Evolutionary conservation across 1,139 yeast species (phyloP).

Genomic region (Saccharomyces hybrid): DNA sequence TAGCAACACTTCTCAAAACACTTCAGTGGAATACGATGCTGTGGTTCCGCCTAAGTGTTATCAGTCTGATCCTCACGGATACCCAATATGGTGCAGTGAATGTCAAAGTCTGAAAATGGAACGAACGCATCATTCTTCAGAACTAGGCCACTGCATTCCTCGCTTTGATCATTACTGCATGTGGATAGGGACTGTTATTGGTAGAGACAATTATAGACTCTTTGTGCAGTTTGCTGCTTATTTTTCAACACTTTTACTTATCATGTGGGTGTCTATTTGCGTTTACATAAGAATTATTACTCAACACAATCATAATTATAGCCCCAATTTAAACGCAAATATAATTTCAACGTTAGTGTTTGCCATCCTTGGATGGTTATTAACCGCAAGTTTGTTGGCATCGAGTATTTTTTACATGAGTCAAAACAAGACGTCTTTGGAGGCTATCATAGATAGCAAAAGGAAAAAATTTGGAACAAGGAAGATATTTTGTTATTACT

Average conservation of each 20-base stretch:
- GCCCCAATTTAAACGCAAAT: constrained; percentile 38
- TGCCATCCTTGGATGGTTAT: constrained; percentile 38
- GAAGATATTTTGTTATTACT: not conserved
- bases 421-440: constrained; percentile 42
- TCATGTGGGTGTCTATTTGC: constrained; percentile 28
- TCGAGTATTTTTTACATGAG: constrained; percentile 37
- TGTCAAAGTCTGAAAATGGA: constrained; percentile 48
- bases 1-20: constrained; percentile 1
- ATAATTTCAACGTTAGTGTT: constrained; percentile 39
- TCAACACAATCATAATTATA: constrained; percentile 22
- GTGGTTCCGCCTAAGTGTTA: constrained; percentile 43
- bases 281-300: constrained; percentile 31
- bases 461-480: constrained; percentile 10
- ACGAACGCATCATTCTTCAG: constrained; percentile 50
- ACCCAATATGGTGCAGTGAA: constrained; percentile 52
- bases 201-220: constrained; percentile 44
- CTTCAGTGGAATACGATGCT: constrained; percentile 1
- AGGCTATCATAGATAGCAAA: constrained; percentile 24
- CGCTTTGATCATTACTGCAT: constrained; percentile 61
- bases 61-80: constrained; percentile 51
- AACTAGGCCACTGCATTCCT: constrained; percentile 41
- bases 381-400: constrained; percentile 36
- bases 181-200: constrained; percentile 55
- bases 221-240: constrained; percentile 45
- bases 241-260: constrained; percentile 33